These are phyloP conservation scores for Rubia yunnanensis DNA, from an alignment of 257 asterid species.

Conservation along the genomic window DNA sequence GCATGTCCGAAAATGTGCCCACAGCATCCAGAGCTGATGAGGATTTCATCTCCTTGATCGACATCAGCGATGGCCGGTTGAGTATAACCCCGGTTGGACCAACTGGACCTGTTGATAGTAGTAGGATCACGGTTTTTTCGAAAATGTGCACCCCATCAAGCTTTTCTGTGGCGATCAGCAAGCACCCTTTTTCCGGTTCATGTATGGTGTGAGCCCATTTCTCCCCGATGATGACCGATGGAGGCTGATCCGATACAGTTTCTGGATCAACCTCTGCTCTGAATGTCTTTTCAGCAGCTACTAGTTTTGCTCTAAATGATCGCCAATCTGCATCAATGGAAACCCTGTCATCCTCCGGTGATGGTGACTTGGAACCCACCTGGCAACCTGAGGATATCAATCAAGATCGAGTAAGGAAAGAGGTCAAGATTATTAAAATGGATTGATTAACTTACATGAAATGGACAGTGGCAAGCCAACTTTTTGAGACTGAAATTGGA, in stretches of 20 bases:
- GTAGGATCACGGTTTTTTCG: slow-evolving; percentile 62
- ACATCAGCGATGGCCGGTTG: slow-evolving; percentile 87
- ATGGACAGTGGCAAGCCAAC: slow-evolving; percentile 30
- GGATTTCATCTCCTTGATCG: slow-evolving; percentile 71
- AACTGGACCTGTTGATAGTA: slow-evolving; percentile 50
- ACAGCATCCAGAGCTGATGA: slow-evolving; percentile 40
- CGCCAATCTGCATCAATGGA: slow-evolving; percentile 57
- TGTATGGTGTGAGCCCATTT: slow-evolving; percentile 81
- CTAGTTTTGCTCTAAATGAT: slow-evolving; percentile 62
- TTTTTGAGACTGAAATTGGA: slow-evolving; percentile 23
- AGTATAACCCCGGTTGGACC: slow-evolving; percentile 74
- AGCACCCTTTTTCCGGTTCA: slow-evolving; percentile 78
- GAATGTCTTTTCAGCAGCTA: slow-evolving; percentile 35
- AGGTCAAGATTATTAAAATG: neutral
- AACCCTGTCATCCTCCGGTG: slow-evolving; percentile 45
- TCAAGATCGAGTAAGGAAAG: neutral
- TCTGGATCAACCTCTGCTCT: slow-evolving; percentile 20
- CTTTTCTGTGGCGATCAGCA: slow-evolving; percentile 69
- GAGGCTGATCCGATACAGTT: slow-evolving; percentile 15
- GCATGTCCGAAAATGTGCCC: slow-evolving; percentile 50
- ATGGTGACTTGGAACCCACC: slow-evolving; percentile 27
- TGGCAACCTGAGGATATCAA: slow-evolving; percentile 34
- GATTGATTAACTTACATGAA: slow-evolving; percentile 30
- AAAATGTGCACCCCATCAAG: slow-evolving; percentile 87
- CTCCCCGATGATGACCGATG: slow-evolving; percentile 29